phyloP scores from a whole-genome alignment of 768 basidiomycete species.

The Paxillus involutus region DNA sequence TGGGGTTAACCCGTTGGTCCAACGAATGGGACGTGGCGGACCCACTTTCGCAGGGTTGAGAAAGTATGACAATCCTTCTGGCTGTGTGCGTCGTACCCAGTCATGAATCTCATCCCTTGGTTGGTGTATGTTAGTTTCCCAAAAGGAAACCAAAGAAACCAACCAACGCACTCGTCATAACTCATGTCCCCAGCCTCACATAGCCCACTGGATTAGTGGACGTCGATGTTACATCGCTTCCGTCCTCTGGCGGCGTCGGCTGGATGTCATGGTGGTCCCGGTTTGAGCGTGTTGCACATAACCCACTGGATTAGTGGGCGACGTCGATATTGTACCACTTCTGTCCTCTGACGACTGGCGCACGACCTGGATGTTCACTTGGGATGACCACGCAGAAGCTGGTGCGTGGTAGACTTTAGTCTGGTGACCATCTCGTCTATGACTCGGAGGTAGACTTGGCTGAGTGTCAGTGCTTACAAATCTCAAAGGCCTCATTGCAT shows the following conservation, averaged over 20 bases:
- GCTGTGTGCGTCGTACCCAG: conserved; percentile 32
- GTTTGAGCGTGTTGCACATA: background rate
- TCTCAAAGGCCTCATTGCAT: too few species aligned
- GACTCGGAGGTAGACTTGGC: too few species aligned
- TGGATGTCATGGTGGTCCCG: background rate
- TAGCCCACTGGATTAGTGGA: too few species aligned
- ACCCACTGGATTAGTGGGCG: background rate
- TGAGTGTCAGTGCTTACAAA: too few species aligned
- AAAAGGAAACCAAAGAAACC: background rate
- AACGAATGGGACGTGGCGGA: background rate
- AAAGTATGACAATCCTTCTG: conserved; percentile 59
- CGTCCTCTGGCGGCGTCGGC: too few species aligned
- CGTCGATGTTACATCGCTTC: too few species aligned
- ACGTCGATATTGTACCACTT: too few species aligned
- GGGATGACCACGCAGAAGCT: background rate
- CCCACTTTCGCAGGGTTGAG: conserved; percentile 40
- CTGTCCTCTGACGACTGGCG: background rate
- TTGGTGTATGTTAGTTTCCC: background rate
- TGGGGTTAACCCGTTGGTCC: background rate
- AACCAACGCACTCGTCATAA: background rate
- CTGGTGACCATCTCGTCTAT: too few species aligned
- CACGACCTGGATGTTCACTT: background rate
- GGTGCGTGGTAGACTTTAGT: background rate
- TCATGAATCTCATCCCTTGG: background rate
- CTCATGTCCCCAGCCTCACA: background rate